A percentile compares a stretch with the other conserved stretches of the same genome.
These are phyloP conservation scores for Athelia psychrophila DNA, from an alignment of 1,284 basidiomycete species.

Conservation along the genomic window DNA sequence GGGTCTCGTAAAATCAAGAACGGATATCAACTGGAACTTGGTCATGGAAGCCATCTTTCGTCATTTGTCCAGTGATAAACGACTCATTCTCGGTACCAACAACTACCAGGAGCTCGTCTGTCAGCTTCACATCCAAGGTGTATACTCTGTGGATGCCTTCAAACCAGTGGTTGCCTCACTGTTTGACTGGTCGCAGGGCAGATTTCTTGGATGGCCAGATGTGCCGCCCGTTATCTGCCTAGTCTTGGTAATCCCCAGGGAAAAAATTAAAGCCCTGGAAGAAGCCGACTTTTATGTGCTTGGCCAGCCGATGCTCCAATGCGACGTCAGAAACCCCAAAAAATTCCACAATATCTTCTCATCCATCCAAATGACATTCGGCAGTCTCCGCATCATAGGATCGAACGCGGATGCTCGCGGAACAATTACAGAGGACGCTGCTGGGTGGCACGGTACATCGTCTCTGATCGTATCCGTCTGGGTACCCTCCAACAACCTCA, in stretches of 20 bases:
- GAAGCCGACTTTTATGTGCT: slow-evolving; percentile 18
- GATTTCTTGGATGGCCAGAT: slow-evolving; percentile 18
- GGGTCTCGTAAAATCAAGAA: not conserved
- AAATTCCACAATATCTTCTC: slow-evolving; percentile 25
- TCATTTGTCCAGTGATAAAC: slow-evolving; percentile 16
- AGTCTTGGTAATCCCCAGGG: slow-evolving; percentile 33
- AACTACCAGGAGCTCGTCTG: slow-evolving; percentile 41
- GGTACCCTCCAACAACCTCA: slow-evolving; percentile 16
- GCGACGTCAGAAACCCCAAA: slow-evolving; percentile 16
- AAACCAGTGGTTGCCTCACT: too few relatives aligned
- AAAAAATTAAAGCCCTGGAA: slow-evolving; percentile 21
- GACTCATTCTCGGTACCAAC: slow-evolving; percentile 29
- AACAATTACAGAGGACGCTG: slow-evolving; percentile 29
- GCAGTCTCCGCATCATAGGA: slow-evolving; percentile 15
- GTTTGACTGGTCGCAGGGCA: too few relatives aligned
- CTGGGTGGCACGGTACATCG: slow-evolving; percentile 26
- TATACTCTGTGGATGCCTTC: slow-evolving; percentile 12
- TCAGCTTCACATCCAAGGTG: slow-evolving; percentile 30
- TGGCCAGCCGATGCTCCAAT: slow-evolving; percentile 24
- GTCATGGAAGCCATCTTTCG: not conserved
- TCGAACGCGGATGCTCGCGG: slow-evolving; percentile 18
- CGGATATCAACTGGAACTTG: too few relatives aligned
- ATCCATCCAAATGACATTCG: slow-evolving; percentile 28
- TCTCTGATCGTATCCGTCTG: slow-evolving; percentile 33
- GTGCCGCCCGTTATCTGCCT: slow-evolving; percentile 28